These are phyloP conservation scores for Penicillium sp. DNA, from an alignment of 2,329 filamentous ascomycete genomes.

Conservation along the genomic window DNA sequence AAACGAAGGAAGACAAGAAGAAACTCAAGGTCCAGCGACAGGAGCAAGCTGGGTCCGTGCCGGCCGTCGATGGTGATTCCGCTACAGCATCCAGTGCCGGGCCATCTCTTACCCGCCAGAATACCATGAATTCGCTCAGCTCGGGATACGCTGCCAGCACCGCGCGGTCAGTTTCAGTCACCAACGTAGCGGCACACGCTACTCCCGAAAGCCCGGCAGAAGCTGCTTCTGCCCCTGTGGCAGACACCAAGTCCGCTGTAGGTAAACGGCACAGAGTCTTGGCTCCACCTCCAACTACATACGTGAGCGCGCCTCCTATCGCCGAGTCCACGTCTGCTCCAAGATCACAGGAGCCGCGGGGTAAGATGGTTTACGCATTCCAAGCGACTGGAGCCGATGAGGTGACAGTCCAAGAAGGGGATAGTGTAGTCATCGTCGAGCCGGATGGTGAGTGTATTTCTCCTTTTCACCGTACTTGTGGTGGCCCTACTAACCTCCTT, in stretches of 20 bases:
- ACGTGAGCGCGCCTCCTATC: conserved; percentile 70
- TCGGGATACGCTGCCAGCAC: conserved; percentile 85
- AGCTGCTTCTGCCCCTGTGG: conserved; percentile 46
- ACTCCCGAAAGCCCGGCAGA: conserved; percentile 58
- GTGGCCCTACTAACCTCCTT: neutral
- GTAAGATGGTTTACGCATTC: conserved; percentile 89
- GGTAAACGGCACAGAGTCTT: conserved; percentile 73
- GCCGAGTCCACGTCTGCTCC: conserved; percentile 50
- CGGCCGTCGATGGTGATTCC: conserved; percentile 45
- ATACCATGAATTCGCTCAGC: conserved; percentile 89
- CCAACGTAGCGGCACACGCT: conserved; percentile 61
- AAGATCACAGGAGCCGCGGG: conserved; percentile 64
- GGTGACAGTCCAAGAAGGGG: conserved; percentile 77
- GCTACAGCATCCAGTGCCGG: conserved; percentile 60
- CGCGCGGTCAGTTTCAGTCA: conserved; percentile 75
- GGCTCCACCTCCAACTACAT: conserved; percentile 84
- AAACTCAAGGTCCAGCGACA: conserved; percentile 88
- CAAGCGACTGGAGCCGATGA: conserved; percentile 82
- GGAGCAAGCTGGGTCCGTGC: conserved; percentile 70
- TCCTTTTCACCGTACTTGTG: neutral
- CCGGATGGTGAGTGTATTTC: conserved; percentile 75
- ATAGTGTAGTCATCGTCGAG: conserved; percentile 78
- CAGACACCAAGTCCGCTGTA: conserved; percentile 37
- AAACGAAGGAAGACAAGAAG: conserved; percentile 93
- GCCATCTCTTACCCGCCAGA: conserved; percentile 74